Evolutionary conservation across 495 filamentous ascomycete genomes (phyloP), one percentile per base, ranked within the genome.

Genomic region (Daldinia loculata): DNA sequence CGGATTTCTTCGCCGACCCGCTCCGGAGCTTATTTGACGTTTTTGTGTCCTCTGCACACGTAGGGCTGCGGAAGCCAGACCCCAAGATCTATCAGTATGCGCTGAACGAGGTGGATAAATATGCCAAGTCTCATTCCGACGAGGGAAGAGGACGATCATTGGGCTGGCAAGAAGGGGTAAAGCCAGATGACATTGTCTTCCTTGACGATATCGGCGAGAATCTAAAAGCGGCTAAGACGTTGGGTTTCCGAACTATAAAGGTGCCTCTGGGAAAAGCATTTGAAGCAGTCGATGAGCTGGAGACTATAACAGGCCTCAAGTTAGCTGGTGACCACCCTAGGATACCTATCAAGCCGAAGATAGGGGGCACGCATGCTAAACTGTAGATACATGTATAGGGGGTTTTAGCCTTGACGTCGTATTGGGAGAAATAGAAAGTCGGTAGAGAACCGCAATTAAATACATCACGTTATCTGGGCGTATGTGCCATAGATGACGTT

Each of bases 171-270:
- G 74, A 84, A 1, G 87, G 85, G 0, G 80, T 94, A 0, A 79
- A 80, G 66, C 80, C 91, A 0, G 84, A 82, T 9, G 92, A 98
- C 58, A 81, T 97, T 52, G 82, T 97, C 17, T 98, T 99, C 78
- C 78, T 98, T 56, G 95, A 99, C 83, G 95, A 99, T 80, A 98
- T 99, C 75, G 95, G 95, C 0, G 88, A 92, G 82, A 99, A 99
- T 77, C 78, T 98, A 71, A 95, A 93, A 82, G 88, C 85, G 11
- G 95, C 90, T 11, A 93, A 85, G 82, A 83, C 80, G 58, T 77
- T 88, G 11, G 95, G 95, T 27, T 90, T 98, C 77, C 80, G 84
- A 63, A 97, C 94, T 2, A 84, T 99, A 67, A 96, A 91, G 76
- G 95, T 98, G 2, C 82, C 85, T 7, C 81, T 98, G 32, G 94